Evolutionary conservation across 2,329 filamentous ascomycete genomes (phyloP).

Genomic region (Thelonectria rubi): DNA sequence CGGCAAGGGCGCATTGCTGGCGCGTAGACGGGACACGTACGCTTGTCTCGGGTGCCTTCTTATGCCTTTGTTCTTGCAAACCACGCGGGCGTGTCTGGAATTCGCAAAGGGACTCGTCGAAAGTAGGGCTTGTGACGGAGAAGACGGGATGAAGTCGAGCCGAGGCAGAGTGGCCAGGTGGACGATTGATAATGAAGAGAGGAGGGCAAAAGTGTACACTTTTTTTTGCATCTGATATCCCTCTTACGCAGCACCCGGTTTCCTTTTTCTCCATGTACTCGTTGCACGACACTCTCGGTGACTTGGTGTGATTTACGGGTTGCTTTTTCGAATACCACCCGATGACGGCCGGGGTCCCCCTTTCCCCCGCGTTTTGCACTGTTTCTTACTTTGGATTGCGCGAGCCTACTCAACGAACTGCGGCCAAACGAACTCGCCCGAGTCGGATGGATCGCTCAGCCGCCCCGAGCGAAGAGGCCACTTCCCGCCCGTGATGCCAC

Average conservation of each 20-base stretch:
- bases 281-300: neutral
- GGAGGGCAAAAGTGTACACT: neutral
- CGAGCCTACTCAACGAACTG: neutral
- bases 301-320: neutral
- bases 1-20: constrained; percentile 17
- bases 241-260: constrained; percentile 9
- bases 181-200: constrained; percentile 21
- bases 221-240: constrained; percentile 15
- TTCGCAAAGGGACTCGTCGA: constrained; percentile 12
- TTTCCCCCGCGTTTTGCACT: constrained; percentile 6
- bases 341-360: neutral
- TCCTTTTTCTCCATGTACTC: neutral
- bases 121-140: constrained; percentile 31
- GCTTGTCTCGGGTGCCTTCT: constrained; percentile 1
- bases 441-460: neutral
- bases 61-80: too few species aligned
- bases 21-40: neutral
- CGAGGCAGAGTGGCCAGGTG: constrained; percentile 19
- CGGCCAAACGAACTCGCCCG: neutral
- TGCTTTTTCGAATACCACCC: too few species aligned
- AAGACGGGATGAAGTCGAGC: constrained; percentile 7
- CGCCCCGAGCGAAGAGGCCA: neutral
- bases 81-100: neutral
- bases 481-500: neutral
- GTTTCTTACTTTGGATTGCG: neutral